Conservation (phyloP, 2,329 filamentous ascomycete genomes). For the Bipolaris gigantea region DNA sequence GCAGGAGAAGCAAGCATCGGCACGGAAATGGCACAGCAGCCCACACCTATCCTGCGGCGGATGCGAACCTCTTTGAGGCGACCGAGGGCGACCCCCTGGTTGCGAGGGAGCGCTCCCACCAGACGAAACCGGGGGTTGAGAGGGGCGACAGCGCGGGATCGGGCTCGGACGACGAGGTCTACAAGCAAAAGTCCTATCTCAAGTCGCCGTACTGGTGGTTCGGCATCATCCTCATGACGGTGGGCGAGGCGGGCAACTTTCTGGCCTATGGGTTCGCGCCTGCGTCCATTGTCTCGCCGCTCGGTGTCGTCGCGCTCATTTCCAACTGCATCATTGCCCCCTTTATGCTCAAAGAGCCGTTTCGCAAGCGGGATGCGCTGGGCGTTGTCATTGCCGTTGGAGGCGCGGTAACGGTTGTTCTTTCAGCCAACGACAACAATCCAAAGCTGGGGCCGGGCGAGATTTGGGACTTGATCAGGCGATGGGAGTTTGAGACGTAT, state of each 20-base stretch:
- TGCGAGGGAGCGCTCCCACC: constrained; percentile 5
- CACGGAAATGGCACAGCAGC: constrained; percentile 5
- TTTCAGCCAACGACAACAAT: constrained; percentile 87
- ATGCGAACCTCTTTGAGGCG: constrained; percentile 14
- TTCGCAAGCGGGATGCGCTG: constrained; percentile 80
- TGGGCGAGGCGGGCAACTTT: constrained; percentile 95
- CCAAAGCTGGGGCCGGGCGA: constrained; percentile 88
- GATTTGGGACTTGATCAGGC: constrained; percentile 86
- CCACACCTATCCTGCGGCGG: constrained; percentile 5
- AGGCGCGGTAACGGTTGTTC: constrained; percentile 87
- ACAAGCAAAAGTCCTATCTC: constrained; percentile 72
- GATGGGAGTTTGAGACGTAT: constrained; percentile 89
- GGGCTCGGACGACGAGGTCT: constrained; percentile 34
- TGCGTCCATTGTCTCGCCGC: constrained; percentile 92
- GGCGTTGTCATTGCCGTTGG: constrained; percentile 85
- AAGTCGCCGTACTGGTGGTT: constrained; percentile 95
- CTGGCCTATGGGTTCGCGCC: constrained; percentile 96
- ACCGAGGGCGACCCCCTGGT: constrained; percentile 43
- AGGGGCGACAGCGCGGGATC: constrained; percentile 28
- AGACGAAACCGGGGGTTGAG: constrained; percentile 20
- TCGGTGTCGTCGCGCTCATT: constrained; percentile 94
- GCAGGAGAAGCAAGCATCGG: constrained; percentile 7
- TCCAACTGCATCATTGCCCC: constrained; percentile 98
- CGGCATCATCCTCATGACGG: constrained; percentile 86
- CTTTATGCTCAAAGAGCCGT: constrained; percentile 87